Base-by-base conservation (phyloP, 352 stramenopile genomes). In the Peronospora destructor region DNA sequence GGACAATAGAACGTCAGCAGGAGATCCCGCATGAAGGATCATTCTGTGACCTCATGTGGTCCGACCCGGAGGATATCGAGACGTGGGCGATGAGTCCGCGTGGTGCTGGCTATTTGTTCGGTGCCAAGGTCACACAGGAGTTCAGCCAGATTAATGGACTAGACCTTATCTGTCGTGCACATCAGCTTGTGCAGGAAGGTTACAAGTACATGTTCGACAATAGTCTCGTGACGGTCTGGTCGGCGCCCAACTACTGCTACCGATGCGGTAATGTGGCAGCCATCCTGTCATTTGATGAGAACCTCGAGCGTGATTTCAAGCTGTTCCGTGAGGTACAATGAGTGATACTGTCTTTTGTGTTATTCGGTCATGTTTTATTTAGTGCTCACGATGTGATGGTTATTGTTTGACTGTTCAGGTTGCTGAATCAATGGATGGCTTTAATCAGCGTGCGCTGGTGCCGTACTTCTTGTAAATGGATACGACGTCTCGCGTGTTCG, bases 31-130 rank as follows among this genome's bases (percentile, higher is more conserved):
- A 97, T 53, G 86, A 94, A 64, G 95, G 95, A 46, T 90, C 94
- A 9, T 97, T 98, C 68, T 98, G 91, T 56, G 95, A 99, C 76
- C 84, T 99, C 59, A 96, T 99, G 66, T 99, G 96, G 96, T 97
- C 91, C 14, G 96, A 99, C 64, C 96, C 96, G 0, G 92, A 97
- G 61, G 91, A 98, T 46, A 97, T 91, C 57, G 85, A 94, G 53
- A 86, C 76, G 49, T 94, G 85, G 85, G 84, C 80, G 11, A 89
- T 95, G 71, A 92, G 78, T 55, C 85, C 85, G n/a, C 80, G 85
- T 41, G 85, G 85, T 9, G 85, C 85, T 8, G 85, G 85, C 26
- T 95, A 91, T 46, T 65, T 95, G 14, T 95, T 95, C 49, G 85
- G 85, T 29, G 71, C 67, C 21, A 90, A 94, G 59, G 85, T 94